phyloP scores from a whole-genome alignment of 2,329 filamentous ascomycete genomes.

The Akanthomyces dipterigenus region DNA sequence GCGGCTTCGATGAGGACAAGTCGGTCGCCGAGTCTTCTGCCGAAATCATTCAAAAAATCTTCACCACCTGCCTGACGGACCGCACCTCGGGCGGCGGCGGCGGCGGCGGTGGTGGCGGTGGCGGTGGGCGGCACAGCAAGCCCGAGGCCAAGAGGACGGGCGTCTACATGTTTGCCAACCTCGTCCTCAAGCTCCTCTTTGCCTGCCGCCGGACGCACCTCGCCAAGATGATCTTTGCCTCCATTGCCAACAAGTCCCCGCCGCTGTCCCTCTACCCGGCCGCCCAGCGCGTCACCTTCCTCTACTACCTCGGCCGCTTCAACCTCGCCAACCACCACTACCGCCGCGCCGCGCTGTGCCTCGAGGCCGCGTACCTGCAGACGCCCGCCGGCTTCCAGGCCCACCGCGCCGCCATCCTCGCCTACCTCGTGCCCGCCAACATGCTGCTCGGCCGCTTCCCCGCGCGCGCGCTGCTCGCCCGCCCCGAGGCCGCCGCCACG shows the following conservation, averaged over 20 bases:
- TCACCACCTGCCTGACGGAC: constrained; percentile 83
- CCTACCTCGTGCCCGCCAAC: constrained; percentile 76
- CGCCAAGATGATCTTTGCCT: constrained; percentile 82
- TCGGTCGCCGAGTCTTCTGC: constrained; percentile 81
- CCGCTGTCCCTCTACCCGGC: constrained; percentile 77
- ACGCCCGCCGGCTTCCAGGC: constrained; percentile 53
- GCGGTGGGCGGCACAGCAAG: not conserved
- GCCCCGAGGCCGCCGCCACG: constrained; percentile 59
- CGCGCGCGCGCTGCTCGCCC: constrained; percentile 54
- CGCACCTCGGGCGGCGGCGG: constrained; percentile 53
- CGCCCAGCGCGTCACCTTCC: constrained; percentile 80
- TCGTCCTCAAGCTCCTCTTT: constrained; percentile 82
- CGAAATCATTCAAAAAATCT: constrained; percentile 83
- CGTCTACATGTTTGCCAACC: constrained; percentile 87
- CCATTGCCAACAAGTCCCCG: constrained; percentile 77
- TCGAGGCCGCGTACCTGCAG: constrained; percentile 76
- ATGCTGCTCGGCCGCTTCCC: constrained; percentile 82
- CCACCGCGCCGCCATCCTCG: constrained; percentile 74
- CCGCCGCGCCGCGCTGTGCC: constrained; percentile 63
- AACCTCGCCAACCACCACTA: constrained; percentile 82
- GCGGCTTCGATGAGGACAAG: constrained; percentile 57
- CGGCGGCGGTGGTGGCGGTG: constrained; percentile 38
- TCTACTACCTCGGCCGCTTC: constrained; percentile 91
- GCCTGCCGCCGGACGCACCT: constrained; percentile 79
- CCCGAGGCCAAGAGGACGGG: constrained; percentile 81